These are phyloP conservation scores for Tricholoma hemisulphureum DNA, from an alignment of 768 basidiomycete genomes.

Conservation along the genomic window DNA sequence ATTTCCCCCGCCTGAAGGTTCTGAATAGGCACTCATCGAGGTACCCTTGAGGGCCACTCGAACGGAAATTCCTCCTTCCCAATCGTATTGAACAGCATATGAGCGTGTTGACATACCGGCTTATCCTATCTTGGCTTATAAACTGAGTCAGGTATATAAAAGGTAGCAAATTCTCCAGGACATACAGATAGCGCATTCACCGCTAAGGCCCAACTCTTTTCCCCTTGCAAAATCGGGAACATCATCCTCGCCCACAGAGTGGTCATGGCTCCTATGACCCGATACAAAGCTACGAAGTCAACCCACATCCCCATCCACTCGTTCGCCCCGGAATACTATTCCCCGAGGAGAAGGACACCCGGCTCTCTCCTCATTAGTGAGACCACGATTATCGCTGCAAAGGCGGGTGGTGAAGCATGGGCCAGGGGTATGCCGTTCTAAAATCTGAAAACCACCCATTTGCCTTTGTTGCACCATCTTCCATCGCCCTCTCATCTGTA, in stretches of 20 bases:
- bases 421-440: slow-evolving; percentile 46
- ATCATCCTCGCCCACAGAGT: slow-evolving; percentile 42
- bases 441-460: slow-evolving; percentile 34
- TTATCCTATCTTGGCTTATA: too few species aligned
- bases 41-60: too few species aligned
- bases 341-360: slow-evolving; percentile 33
- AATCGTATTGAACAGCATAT: too few species aligned
- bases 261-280: slow-evolving; percentile 37
- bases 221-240: slow-evolving; percentile 37
- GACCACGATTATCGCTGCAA: slow-evolving; percentile 43
- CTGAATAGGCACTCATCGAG: too few species aligned
- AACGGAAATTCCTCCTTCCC: too few species aligned
- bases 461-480: slow-evolving; percentile 33
- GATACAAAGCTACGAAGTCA: slow-evolving; percentile 10
- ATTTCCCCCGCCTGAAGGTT: too few species aligned
- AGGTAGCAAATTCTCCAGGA: too few species aligned
- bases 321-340: slow-evolving; percentile 35
- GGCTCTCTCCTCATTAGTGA: slow-evolving; percentile 48
- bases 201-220: slow-evolving; percentile 31
- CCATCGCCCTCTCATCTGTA: slow-evolving; percentile 21
- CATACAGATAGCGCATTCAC: too few species aligned
- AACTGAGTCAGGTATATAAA: too few species aligned
- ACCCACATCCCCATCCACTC: slow-evolving; percentile 27
- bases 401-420: slow-evolving; percentile 49
- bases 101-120: too few species aligned